phyloP scores from a whole-genome alignment of 2,329 filamentous ascomycete species.

The Chaetothyriales sp. region DNA sequence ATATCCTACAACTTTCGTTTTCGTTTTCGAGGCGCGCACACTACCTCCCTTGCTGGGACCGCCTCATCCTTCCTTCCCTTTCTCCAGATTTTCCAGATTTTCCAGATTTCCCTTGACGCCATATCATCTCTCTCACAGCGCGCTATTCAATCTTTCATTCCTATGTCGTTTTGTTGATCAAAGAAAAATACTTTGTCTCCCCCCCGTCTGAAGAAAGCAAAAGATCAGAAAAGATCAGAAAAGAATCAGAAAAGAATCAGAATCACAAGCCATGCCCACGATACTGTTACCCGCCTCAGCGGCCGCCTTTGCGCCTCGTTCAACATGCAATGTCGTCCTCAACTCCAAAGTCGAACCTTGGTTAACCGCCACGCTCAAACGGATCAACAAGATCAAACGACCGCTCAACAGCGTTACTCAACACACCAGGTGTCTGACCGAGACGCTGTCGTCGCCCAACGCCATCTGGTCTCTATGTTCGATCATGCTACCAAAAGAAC shows the following conservation, averaged over 20 bases:
- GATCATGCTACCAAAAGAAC: conserved; percentile 79
- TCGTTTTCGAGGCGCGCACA: conserved; percentile 40
- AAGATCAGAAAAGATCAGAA: too few relatives aligned
- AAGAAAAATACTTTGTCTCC: background rate
- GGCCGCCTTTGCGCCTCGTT: conserved; percentile 85
- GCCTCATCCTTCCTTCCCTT: conserved; percentile 24
- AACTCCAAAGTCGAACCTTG: conserved; percentile 86
- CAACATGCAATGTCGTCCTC: conserved; percentile 86
- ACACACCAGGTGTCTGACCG: conserved; percentile 87
- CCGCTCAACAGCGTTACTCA: conserved; percentile 93
- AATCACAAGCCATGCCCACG: conserved; percentile 56
- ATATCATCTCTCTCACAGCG: conserved; percentile 2
- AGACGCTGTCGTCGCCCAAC: conserved; percentile 74
- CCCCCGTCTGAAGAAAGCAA: background rate
- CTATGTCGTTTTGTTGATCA: conserved; percentile 1
- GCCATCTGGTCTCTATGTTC: conserved; percentile 93
- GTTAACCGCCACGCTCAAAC: conserved; percentile 85
- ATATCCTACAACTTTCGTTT: conserved; percentile 6
- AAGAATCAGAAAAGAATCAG: background rate
- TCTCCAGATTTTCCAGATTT: too few relatives aligned
- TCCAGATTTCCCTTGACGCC: conserved; percentile 4
- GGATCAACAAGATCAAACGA: conserved; percentile 91
- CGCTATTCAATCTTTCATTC: conserved; percentile 30
- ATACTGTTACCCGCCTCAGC: conserved; percentile 89
- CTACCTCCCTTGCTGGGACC: conserved; percentile 44